Evolutionary conservation across 129 eudicot species (phyloP).

Genomic region (Helianthus annuus): HanXRQr2.0-SUNRISE NC_035437.2:172586318-172586817

Average conservation of each 20-base stretch:
- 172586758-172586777: constrained; percentile 93
- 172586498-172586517: neutral
- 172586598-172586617: constrained; percentile 1
- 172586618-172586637: constrained; percentile 92
- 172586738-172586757: constrained; percentile 93
- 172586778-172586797: constrained; percentile 89
- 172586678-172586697: constrained; percentile 89
- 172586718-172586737: constrained; percentile 74
- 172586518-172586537: neutral
- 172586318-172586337: too few species aligned
- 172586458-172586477: neutral
- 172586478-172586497: neutral
- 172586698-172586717: constrained; percentile 57
- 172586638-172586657: constrained; percentile 95
- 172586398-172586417: too few species aligned
- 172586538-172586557: neutral
- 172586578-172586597: neutral
- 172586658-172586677: constrained; percentile 91
- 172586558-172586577: neutral
- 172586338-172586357: too few species aligned
- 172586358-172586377: too few species aligned
- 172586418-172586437: neutral
- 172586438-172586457: neutral
- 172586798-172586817: constrained; percentile 99
- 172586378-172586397: too few species aligned